phyloP scores from a whole-genome alignment of 345 rosid species.

The Draba incana region DNA sequence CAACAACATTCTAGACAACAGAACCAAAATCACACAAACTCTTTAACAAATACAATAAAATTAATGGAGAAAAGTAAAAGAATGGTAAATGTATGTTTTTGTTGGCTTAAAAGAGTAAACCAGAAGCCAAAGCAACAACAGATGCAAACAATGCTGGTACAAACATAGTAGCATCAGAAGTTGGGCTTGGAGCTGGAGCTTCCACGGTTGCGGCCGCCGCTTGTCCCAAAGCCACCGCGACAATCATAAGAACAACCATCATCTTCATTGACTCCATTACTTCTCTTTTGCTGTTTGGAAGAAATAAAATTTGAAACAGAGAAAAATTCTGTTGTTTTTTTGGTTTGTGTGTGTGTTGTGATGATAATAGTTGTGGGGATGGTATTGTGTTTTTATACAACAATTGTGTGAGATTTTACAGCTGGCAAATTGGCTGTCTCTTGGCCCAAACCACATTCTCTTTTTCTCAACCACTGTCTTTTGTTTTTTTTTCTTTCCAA shows the following conservation, averaged over 20 bases:
- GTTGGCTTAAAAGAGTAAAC: constrained; percentile 38
- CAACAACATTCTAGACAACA: constrained; percentile 34
- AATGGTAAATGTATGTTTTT: constrained; percentile 19
- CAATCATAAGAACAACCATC: constrained; percentile 33
- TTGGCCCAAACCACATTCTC: constrained; percentile 26
- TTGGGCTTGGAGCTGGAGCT: constrained; percentile 49
- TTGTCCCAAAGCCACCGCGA: constrained; percentile 33
- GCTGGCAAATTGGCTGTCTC: constrained; percentile 41
- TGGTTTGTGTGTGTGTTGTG: constrained; percentile 21
- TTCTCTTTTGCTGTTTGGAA: constrained; percentile 30
- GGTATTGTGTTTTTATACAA: constrained; percentile 32
- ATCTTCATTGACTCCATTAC: constrained; percentile 45
- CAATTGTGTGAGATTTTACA: constrained; percentile 28
- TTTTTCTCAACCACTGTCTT: constrained; percentile 40
- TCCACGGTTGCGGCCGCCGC: constrained; percentile 36
- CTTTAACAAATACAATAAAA: constrained; percentile 38
- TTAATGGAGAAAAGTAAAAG: constrained; percentile 24
- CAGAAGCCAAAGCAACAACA: constrained; percentile 42
- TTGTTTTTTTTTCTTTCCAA: constrained; percentile 37
- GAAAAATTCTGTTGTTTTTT: neutral
- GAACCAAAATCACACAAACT: constrained; percentile 29
- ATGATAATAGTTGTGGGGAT: constrained; percentile 35
- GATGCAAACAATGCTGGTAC: constrained; percentile 45
- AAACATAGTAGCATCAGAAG: constrained; percentile 46
- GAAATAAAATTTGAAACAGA: neutral